Percentiles rank a stretch among this genome's conserved stretches.
Conservation (phyloP, 2,329 filamentous ascomycete genomes). For the Elsinoe necatrix region DNA sequence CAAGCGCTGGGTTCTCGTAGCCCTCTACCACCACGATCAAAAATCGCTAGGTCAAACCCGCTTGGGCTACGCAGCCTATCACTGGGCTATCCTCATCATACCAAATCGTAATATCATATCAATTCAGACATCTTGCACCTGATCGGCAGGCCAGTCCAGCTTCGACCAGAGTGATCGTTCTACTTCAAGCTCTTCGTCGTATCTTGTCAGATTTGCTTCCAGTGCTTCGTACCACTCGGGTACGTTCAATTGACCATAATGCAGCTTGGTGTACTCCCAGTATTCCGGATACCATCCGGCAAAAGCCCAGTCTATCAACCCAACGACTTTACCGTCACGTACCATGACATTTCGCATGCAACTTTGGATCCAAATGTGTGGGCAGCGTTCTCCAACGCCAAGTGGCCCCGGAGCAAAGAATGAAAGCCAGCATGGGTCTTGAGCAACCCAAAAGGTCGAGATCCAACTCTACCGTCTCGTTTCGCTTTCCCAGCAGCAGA, state of each 20-base stretch:
- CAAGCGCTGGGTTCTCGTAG: not conserved
- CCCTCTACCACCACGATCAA: not conserved
- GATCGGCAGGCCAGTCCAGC: not conserved
- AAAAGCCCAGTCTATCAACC: constrained; percentile 7
- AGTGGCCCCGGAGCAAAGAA: not conserved
- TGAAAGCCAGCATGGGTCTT: not conserved
- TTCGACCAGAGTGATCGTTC: not conserved
- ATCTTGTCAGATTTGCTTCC: not conserved
- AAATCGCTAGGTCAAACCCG: not conserved
- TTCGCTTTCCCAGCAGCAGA: not conserved
- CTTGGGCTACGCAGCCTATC: not conserved
- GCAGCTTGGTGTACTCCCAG: constrained; percentile 11
- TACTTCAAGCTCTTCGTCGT: not conserved
- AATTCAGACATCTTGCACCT: not conserved
- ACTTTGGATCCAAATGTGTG: not conserved
- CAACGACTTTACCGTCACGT: not conserved
- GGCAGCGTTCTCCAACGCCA: not conserved
- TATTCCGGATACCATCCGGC: constrained; percentile 15
- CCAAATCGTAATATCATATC: not conserved
- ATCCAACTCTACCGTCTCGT: not conserved
- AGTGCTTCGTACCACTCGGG: not conserved
- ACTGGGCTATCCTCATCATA: not conserved
- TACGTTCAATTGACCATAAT: not conserved
- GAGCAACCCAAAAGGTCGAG: not conserved
- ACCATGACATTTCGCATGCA: not conserved